These are phyloP conservation scores for Conoideocrella luteorostrata DNA, from an alignment of 2,329 filamentous ascomycete genomes.

Conservation along the genomic window DNA sequence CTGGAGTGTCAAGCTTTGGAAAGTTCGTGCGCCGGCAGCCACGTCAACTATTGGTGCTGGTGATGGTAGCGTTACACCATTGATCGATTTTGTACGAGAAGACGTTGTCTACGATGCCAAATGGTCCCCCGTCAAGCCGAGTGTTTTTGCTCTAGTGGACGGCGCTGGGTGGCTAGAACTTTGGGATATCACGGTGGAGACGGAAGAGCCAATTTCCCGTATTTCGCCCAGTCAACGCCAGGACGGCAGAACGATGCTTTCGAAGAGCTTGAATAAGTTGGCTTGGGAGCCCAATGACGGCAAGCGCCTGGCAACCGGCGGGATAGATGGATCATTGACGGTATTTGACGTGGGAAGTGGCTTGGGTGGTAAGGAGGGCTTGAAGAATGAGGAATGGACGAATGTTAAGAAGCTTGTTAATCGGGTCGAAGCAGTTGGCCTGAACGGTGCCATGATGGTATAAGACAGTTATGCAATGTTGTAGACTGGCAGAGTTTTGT, in stretches of 20 bases:
- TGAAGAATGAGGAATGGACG: conserved; percentile 85
- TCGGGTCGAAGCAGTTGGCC: conserved; percentile 59
- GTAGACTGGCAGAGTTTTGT: neutral
- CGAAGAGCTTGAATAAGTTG: conserved; percentile 86
- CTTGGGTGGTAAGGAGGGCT: conserved; percentile 75
- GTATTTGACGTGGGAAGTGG: conserved; percentile 87
- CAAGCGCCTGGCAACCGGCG: conserved; percentile 79
- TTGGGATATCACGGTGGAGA: conserved; percentile 90
- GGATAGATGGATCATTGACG: conserved; percentile 82
- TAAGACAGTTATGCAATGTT: too few relatives aligned
- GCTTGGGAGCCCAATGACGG: conserved; percentile 92
- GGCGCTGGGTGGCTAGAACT: conserved; percentile 87
- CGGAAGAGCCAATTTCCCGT: conserved; percentile 82
- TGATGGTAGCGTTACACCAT: conserved; percentile 56
- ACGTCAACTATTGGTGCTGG: conserved; percentile 53
- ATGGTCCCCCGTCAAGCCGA: conserved; percentile 91
- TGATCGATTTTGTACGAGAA: conserved; percentile 87
- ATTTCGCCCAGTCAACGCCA: conserved; percentile 64
- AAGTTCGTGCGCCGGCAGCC: conserved; percentile 74
- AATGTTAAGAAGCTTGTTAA: conserved; percentile 85
- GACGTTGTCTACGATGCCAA: conserved; percentile 94
- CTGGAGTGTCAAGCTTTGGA: conserved; percentile 98
- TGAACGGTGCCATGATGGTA: conserved; percentile 36
- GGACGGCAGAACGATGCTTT: conserved; percentile 62
- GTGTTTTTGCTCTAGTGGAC: conserved; percentile 91